Base-by-base conservation (phyloP, 306 rosid species). In the Acmispon strigosus region DNA sequence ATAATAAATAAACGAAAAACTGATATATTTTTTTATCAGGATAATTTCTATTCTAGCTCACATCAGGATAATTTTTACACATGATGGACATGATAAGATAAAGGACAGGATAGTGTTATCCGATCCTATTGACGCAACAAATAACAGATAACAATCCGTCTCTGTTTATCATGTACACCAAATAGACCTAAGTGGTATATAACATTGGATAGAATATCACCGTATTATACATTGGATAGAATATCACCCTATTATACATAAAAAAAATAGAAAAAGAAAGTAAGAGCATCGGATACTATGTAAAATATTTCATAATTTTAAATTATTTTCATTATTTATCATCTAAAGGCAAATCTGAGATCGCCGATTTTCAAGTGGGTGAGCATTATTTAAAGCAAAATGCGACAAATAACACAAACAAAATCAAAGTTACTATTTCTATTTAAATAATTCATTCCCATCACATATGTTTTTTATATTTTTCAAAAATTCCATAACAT, bases 341-440 rank as follows among this genome's bases (percentile, higher is more conserved):
- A 20, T 62, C 37, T 54, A 10, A 27, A 58, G 19, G 20, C 61
- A 71, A 83, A 83, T 83, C 81, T 66, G 76, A 75, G 81, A 75
- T 83, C 24, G 72, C 69, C 48, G 13, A 66, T 51, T 55, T 74
- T 74, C 20, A 57, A 82, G 24, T n/a, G 27, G 74, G 60, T 20
- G 54, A 36, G 0, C 18, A 60, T 56, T 56, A 41, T 51, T 66
- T 19, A 51, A 29, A 37, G 53, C 57, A 7, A 74, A 69, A 47
- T 62, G 8, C 77, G 78, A 64, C 74, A 52, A 78, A 71, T 54
- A 6, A 37, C 69, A 62, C 37, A 6, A 32, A 62, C 37, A 6
- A 32, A 32, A 32, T 41, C 49, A n/a, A 44, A 34, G 32, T 13
- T 29, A 36, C 56, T 53, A 36, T 58, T 44, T 34, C 49, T 48